Percentiles rank a stretch among this genome's conserved stretches.
Evolutionary conservation across 306 rosid genomes (phyloP).

Genomic region (Senna tora): DNA sequence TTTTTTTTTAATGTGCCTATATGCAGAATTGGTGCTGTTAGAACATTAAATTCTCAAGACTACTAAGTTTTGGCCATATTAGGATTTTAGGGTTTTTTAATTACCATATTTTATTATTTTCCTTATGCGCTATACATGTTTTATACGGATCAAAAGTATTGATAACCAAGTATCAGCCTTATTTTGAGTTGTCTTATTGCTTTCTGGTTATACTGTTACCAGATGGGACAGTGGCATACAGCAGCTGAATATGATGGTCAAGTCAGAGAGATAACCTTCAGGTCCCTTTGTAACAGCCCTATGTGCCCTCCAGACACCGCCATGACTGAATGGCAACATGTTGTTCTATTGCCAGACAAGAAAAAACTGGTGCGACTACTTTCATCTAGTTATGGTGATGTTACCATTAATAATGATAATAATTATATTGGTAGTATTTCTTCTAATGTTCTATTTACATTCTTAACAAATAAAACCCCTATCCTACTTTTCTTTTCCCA

Average conservation of each 20-base stretch:
- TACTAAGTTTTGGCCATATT: conserved; percentile 10
- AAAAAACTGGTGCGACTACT: conserved; percentile 63
- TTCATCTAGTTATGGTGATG: conserved; percentile 23
- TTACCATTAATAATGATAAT: conserved; percentile 20
- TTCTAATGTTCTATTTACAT: conserved; percentile 16
- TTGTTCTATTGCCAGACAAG: conserved; percentile 76
- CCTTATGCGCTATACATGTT: background rate
- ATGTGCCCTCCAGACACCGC: conserved; percentile 99
- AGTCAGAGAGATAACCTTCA: conserved; percentile 87
- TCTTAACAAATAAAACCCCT: conserved; percentile 14
- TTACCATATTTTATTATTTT: conserved; percentile 11
- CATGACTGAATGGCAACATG: conserved; percentile 97
- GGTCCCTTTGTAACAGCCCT: conserved; percentile 91
- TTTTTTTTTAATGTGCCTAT: background rate
- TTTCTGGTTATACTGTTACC: conserved; percentile 44
- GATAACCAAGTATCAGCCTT: conserved; percentile 21
- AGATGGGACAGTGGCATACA: conserved; percentile 97
- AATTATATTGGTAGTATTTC: background rate
- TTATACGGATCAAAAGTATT: conserved; percentile 11
- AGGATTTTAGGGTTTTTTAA: too few relatives aligned
- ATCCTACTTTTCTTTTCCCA: background rate
- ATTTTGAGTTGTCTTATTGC: conserved; percentile 31
- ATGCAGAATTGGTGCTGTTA: conserved; percentile 6
- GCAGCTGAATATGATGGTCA: conserved; percentile 95
- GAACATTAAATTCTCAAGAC: conserved; percentile 16